These are phyloP conservation scores for Pelargonium myrrhifolium DNA, from an alignment of 441 rosid genomes.

Conservation along the genomic window DNA sequence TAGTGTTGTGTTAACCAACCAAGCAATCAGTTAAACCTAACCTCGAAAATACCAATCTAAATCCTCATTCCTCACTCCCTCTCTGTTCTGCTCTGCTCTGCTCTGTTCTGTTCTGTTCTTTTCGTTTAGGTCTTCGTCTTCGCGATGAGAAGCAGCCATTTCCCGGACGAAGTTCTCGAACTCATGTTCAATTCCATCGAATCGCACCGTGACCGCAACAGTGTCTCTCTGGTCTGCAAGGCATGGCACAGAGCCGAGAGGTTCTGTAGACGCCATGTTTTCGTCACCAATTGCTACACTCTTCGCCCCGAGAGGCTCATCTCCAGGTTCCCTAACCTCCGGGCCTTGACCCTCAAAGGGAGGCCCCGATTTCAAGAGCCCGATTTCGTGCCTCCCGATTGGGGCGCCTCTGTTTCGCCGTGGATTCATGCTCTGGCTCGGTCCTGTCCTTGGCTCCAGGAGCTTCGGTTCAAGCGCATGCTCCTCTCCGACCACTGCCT, in stretches of 20 bases:
- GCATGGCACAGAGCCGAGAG: constrained; percentile 81
- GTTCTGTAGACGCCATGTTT: constrained; percentile 48
- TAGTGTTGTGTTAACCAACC: no score
- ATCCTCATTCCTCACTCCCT: no score
- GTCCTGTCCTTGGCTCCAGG: constrained; percentile 50
- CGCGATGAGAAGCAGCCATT: constrained; percentile 59
- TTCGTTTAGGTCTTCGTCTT: no score
- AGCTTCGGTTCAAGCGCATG: constrained; percentile 88
- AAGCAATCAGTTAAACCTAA: no score
- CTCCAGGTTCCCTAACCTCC: constrained; percentile 56
- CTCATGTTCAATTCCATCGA: constrained; percentile 66
- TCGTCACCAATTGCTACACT: constrained; percentile 75
- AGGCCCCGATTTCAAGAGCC: constrained; percentile 95
- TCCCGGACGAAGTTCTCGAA: constrained; percentile 86
- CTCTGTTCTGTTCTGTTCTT: no score
- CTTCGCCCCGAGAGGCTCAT: constrained; percentile 58
- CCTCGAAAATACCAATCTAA: no score
- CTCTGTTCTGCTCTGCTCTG: no score
- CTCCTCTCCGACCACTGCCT: constrained; percentile 71
- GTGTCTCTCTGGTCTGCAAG: constrained; percentile 73
- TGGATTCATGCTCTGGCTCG: constrained; percentile 68
- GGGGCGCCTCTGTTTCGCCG: constrained; percentile 71
- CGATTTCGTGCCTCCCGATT: constrained; percentile 69
- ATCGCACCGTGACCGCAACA: constrained; percentile 63
- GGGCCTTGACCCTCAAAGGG: constrained; percentile 70